These are phyloP conservation scores for Fagopyrum tataricum DNA, from an alignment of 148 eudicot species.

Conservation along the genomic window DNA sequence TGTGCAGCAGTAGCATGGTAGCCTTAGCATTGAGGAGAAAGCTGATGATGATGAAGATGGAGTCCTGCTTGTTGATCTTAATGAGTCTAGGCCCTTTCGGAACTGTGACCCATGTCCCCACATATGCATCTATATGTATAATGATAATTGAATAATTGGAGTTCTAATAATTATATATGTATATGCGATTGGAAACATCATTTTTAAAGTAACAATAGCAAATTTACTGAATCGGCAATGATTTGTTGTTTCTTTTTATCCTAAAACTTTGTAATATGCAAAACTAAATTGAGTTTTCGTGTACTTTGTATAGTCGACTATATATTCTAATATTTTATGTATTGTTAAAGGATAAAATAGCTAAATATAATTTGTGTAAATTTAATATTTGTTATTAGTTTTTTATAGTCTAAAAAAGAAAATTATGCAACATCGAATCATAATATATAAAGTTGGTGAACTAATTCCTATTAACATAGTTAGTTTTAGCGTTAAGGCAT, in stretches of 20 bases:
- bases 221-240: too few species aligned
- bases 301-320: too few species aligned
- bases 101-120: constrained; percentile 13
- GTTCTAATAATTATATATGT: not conserved
- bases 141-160: not conserved
- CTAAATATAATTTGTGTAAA: too few species aligned
- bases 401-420: too few species aligned
- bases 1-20: constrained; percentile 12
- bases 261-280: not conserved
- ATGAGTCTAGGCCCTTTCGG: constrained; percentile 13
- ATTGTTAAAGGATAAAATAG: too few species aligned
- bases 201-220: not conserved
- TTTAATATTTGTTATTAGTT: too few species aligned
- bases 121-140: constrained; percentile 9
- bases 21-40: not conserved
- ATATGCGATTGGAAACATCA: not conserved
- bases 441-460: too few species aligned
- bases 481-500: too few species aligned
- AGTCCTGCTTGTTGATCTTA: constrained; percentile 1
- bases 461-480: too few species aligned
- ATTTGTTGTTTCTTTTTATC: not conserved
- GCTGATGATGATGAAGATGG: not conserved
- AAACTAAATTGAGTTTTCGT: not conserved
- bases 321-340: too few species aligned
- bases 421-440: too few species aligned